phyloP scores from a whole-genome alignment of 2,329 filamentous ascomycete genomes.

The Cercospora canescens region DNA sequence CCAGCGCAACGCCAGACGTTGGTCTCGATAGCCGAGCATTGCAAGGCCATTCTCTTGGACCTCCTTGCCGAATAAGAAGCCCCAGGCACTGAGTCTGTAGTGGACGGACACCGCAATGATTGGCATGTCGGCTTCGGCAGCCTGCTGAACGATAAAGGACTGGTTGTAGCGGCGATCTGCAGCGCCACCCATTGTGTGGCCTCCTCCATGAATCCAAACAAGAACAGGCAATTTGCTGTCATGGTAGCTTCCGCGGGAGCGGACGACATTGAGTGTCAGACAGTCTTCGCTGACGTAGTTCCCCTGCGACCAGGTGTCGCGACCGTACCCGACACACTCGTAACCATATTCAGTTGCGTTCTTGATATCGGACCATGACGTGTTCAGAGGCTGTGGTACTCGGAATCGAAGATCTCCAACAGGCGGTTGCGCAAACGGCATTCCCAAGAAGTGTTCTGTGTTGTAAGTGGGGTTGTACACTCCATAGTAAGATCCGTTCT shows the following conservation, averaged over 20 bases:
- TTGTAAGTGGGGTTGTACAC: constrained; percentile 41
- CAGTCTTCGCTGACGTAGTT: constrained; percentile 32
- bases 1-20: constrained; percentile 44
- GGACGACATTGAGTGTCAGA: constrained; percentile 29
- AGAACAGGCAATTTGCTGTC: constrained; percentile 23
- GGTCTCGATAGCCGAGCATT: constrained; percentile 40
- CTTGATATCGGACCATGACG: constrained; percentile 43
- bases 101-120: constrained; percentile 62
- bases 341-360: constrained; percentile 49
- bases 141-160: constrained; percentile 32
- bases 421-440: constrained; percentile 57
- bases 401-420: constrained; percentile 55
- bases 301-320: constrained; percentile 26
- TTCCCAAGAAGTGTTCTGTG: constrained; percentile 56
- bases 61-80: constrained; percentile 62
- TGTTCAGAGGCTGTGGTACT: constrained; percentile 51
- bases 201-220: constrained; percentile 29
- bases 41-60: constrained; percentile 56
- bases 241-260: constrained; percentile 12
- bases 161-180: constrained; percentile 31
- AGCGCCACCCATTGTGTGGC: constrained; percentile 25
- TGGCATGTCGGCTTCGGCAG: constrained; percentile 29
- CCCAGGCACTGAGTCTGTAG: constrained; percentile 66
- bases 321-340: constrained; percentile 54
- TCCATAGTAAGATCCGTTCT: constrained; percentile 53